Evolutionary conservation across 169 alveolate species (phyloP), one percentile per base, ranked within the genome.

Genomic region (Cryptosporidium sp.): DNA sequence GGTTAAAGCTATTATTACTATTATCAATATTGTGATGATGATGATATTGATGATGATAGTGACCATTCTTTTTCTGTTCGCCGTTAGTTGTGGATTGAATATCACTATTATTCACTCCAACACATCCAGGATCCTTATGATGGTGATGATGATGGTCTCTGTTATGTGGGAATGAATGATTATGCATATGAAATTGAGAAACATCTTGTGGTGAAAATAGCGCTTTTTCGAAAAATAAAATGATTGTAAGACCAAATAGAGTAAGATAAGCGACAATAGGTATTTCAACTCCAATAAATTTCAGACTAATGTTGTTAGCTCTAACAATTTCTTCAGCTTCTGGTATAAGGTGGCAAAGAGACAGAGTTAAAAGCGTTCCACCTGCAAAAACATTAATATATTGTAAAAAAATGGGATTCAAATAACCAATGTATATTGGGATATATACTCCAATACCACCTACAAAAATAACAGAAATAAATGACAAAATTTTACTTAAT

Each of bases 61-160:
- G 71, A 26, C 8, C 6, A 12, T 21, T 59, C 9, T 26, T 73
- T 1, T 39, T 43, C 21, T 55, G 6, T n/a, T 73, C 85, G 50
- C 45, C 35, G 7, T n/a, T n/a, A 21, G 55, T 12, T 14, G n/a
- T 55, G 12, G 55, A 33, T 23, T n/a, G 3, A 3, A 9, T 12
- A 23, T 26, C 37, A 55, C 69, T 51, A 33, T 33, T 74, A 29
- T 18, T 65, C 21, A 62, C 26, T 26, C 87, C 87, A 16, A 59
- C 75, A 80, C 87, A 80, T 39, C 87, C 87, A 18, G 87, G 87
- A 62, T 80, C 87, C 51, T 80, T 43, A 55, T 80, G 87, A n/a
- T 80, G 87, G 61, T 80, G 87, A 43, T 80, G 87, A 45, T 80
- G 87, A 45, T 80, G 87, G 61, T 80, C 87, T 80, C 87, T 80